A percentile compares a stretch with the other conserved stretches of the same genome.
These are phyloP conservation scores for Sordariomycetes sp. DNA, from an alignment of 2,329 filamentous ascomycete species.

Conservation along the genomic window DNA sequence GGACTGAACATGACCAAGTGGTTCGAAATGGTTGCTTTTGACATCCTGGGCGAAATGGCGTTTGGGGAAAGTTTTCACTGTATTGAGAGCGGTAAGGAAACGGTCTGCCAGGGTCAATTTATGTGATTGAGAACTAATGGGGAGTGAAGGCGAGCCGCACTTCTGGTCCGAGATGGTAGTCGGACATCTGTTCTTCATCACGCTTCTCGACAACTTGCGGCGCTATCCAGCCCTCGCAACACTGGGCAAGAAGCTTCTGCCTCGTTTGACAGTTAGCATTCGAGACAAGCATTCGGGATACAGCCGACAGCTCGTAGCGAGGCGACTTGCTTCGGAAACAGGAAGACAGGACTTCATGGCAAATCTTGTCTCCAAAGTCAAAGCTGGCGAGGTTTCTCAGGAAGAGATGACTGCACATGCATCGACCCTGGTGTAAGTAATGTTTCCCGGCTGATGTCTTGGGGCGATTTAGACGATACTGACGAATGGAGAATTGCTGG, in stretches of 20 bases:
- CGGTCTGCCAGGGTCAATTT: no score
- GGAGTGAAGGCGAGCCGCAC: neutral
- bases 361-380: neutral
- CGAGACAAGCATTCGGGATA: no score
- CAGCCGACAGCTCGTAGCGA: no score
- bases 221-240: neutral
- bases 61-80: neutral
- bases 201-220: neutral
- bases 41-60: neutral
- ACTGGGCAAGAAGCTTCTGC: neutral
- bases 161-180: neutral
- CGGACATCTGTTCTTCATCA: neutral
- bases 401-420: conserved; percentile 1
- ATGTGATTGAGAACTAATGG: neutral
- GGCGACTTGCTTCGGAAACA: no score
- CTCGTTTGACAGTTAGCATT: neutral
- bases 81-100: neutral
- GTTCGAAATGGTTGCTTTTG: neutral
- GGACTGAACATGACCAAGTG: conserved; percentile 1
- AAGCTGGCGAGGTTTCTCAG: neutral
- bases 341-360: neutral
- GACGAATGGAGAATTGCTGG: no score
- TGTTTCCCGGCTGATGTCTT: no score
- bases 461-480: no score
- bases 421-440: neutral